Conservation (phyloP, 2,329 filamentous ascomycete species). For the Apiospora pterosperma region DNA sequence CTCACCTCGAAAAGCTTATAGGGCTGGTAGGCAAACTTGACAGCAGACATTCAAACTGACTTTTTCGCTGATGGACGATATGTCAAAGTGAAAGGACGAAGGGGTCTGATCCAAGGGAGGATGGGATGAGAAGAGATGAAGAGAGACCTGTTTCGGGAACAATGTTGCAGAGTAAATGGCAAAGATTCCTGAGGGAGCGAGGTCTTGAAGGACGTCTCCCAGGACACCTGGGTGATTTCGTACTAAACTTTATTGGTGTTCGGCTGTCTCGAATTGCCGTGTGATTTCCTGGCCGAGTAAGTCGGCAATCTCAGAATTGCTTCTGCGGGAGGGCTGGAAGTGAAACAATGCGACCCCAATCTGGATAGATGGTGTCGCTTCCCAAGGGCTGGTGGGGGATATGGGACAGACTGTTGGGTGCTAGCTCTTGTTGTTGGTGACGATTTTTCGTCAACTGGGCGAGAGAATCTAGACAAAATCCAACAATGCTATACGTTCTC, state of each 20-base stretch:
- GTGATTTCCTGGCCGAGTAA: not conserved
- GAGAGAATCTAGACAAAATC: not conserved
- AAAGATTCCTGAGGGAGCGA: slow-evolving; percentile 13
- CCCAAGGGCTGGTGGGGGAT: not conserved
- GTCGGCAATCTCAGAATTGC: slow-evolving; percentile 5
- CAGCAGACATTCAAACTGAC: slow-evolving; percentile 55
- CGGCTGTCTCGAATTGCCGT: not conserved
- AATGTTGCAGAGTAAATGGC: slow-evolving; percentile 22
- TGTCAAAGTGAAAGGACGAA: slow-evolving; percentile 18
- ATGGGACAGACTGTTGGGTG: not conserved
- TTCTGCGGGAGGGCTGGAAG: slow-evolving; percentile 7
- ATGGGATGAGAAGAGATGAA: slow-evolving; percentile 21
- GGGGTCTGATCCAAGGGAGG: slow-evolving; percentile 24
- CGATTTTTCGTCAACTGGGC: not conserved
- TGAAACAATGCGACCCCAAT: slow-evolving; percentile 12
- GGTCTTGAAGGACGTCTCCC: slow-evolving; percentile 4
- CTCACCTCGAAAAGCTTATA: slow-evolving; percentile 61
- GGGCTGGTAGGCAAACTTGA: slow-evolving; percentile 51
- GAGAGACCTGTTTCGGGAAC: slow-evolving; percentile 34
- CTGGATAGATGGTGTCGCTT: slow-evolving; percentile 7
- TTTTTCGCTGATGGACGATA: slow-evolving; percentile 11
- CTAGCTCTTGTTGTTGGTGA: not conserved
- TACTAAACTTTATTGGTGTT: slow-evolving; percentile 2
- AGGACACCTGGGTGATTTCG: not conserved
- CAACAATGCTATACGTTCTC: not conserved